Evolutionary conservation across 2,329 filamentous ascomycete species (phyloP).

Genomic region (Peltaster fructicola): DNA sequence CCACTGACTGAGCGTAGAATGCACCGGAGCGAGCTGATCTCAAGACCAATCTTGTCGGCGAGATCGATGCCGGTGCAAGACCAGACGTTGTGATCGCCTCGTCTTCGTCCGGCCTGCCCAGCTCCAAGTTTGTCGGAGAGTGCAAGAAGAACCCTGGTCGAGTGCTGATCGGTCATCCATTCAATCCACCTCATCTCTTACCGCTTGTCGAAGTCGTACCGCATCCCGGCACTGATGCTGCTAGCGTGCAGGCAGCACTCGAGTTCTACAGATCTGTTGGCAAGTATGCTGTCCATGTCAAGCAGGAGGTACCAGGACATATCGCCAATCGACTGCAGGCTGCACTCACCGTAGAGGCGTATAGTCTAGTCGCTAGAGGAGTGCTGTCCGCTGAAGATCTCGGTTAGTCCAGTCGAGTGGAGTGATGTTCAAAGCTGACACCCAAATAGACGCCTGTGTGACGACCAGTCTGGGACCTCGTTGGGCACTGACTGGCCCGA

Average conservation of each 20-base stretch:
- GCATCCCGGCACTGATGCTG: constrained; percentile 15
- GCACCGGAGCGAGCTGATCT: constrained; percentile 22
- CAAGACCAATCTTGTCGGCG: constrained; percentile 21
- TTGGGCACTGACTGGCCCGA: constrained; percentile 9
- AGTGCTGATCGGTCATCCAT: constrained; percentile 29
- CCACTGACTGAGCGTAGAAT: constrained; percentile 2
- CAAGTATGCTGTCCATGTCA: constrained; percentile 24
- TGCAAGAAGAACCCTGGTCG: constrained; percentile 16
- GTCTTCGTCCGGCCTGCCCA: constrained; percentile 23
- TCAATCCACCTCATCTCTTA: constrained; percentile 32
- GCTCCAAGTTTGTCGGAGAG: constrained; percentile 14
- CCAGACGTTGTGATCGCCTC: constrained; percentile 23
- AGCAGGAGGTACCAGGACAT: constrained; percentile 26
- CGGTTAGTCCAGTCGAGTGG: constrained; percentile 12
- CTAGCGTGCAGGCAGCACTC: constrained; percentile 15
- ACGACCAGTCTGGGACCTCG: constrained; percentile 7
- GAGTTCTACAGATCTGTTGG: constrained; percentile 24
- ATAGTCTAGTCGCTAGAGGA: constrained; percentile 19
- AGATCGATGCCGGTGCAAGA: constrained; percentile 17
- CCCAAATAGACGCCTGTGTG: constrained; percentile 6
- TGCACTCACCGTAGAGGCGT: constrained; percentile 21
- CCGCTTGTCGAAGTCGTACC: constrained; percentile 31
- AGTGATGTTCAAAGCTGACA: constrained; percentile 6
- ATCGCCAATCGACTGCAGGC: constrained; percentile 30
- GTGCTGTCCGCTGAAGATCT: constrained; percentile 16